Evolutionary conservation across 2,329 filamentous ascomycete species (phyloP).

Genomic region (Colletotrichum sp.): DNA sequence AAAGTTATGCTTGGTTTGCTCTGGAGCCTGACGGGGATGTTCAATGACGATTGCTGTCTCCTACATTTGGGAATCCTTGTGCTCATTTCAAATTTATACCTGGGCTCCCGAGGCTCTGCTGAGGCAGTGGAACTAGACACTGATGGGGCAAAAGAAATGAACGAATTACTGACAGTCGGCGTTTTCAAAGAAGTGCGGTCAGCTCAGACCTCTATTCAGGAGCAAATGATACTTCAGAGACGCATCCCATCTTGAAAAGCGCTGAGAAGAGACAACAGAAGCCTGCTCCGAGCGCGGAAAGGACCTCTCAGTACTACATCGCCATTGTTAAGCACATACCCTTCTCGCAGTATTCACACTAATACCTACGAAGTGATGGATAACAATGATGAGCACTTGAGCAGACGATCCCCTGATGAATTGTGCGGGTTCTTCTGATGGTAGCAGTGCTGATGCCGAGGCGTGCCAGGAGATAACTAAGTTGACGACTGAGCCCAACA

Average conservation of each 20-base stretch:
- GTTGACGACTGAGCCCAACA: no score
- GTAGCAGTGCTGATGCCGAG: accelerated
- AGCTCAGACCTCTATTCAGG: background rate
- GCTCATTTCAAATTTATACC: background rate
- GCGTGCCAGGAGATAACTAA: accelerated
- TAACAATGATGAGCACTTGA: background rate
- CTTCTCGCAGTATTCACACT: background rate
- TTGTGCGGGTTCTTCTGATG: background rate
- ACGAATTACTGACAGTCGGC: accelerated
- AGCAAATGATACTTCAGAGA: background rate
- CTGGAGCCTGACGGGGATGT: background rate
- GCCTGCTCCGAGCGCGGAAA: no score
- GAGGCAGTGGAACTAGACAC: background rate
- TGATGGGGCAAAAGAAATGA: background rate
- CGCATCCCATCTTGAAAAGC: background rate
- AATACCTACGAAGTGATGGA: background rate
- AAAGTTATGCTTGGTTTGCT: background rate
- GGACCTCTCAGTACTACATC: background rate
- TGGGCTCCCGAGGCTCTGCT: background rate
- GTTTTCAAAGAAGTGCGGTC: background rate
- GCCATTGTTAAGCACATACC: background rate
- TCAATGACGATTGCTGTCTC: background rate
- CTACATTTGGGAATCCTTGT: background rate
- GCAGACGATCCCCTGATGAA: accelerated
- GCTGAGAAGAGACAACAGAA: background rate